phyloP scores from a whole-genome alignment of 345 rosid genomes.

The Citrus trifoliata region DNA sequence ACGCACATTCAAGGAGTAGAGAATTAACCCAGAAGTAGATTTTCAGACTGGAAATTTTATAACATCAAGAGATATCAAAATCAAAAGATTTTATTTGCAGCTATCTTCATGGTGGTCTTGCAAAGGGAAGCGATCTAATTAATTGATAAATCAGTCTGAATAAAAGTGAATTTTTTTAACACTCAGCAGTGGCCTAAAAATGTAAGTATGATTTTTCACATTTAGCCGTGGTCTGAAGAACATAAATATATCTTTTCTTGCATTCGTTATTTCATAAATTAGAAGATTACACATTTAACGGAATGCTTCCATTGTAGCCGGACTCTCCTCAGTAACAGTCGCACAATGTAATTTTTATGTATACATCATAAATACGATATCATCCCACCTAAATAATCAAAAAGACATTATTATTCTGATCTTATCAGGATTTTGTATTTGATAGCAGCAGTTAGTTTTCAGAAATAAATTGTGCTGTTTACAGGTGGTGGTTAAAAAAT shows the following conservation, averaged over 20 bases:
- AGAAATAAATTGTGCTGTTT: background rate
- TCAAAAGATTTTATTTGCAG: background rate
- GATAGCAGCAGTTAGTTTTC: background rate
- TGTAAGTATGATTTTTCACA: no score
- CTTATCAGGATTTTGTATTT: no score
- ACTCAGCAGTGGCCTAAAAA: no score
- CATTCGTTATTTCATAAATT: no score
- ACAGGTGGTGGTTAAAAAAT: background rate
- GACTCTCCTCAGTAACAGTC: background rate
- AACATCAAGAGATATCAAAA: background rate
- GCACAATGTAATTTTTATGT: background rate
- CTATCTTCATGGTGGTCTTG: background rate
- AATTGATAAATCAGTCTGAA: no score
- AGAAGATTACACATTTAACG: no score
- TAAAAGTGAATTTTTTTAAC: background rate
- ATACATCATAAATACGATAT: no score
- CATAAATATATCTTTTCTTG: no score
- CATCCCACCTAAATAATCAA: background rate
- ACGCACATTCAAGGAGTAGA: constrained; percentile 20
- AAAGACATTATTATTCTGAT: no score
- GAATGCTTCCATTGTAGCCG: no score
- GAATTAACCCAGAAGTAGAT: constrained; percentile 3
- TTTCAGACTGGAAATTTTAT: background rate
- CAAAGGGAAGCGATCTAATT: no score
- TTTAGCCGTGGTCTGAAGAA: no score